Evolutionary conservation across 495 filamentous ascomycete genomes (phyloP), one percentile per base, ranked within the genome.

Genomic region (Xylaria cubensis): DNA sequence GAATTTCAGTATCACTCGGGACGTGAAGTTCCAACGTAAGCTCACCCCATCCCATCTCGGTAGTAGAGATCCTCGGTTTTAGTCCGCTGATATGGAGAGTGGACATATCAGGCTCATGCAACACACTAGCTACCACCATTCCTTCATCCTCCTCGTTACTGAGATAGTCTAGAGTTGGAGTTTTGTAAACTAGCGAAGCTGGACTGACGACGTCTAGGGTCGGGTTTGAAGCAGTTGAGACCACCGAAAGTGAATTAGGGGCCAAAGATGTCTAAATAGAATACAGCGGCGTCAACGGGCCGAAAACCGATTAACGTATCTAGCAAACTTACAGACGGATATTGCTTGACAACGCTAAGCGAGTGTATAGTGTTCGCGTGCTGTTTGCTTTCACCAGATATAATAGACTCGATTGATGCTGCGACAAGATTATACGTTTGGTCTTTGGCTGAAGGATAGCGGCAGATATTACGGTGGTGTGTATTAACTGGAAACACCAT

Each of bases 381-480:
- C 36, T n/a, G n/a, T n/a, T 39, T 39, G 36, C 36, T 39, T 59
- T 59, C 56, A 15, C 56, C 56, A 15, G 24, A 59, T 59, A 59
- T 1, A 59, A 59, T 59, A 34, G 56, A 59, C 56, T 59, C 36
- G 56, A 59, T 59, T 34, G 56, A 59, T 59, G 56, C 10, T 59
- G 1, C 56, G 17, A 59, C 56, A 4, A 59, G 21, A 59, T 26
- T 15, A 59, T 59, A 59, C 32, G 56, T 59, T 29, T 59, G 56
- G 56, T 59, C 56, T 59, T 59, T 9, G 4, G 56, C 56, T 59
- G 56, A 59, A 59, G 56, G 56, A 29, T 59, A 59, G 21, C 56
- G 56, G 32, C 56, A 59, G 56, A 59, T 59, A 59, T 59, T 59
- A 36, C 56, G 56, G 56, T 59, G 56, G 56, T 59, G 56, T 29